Base-by-base conservation (phyloP, 2,329 filamentous ascomycete species). In the Cryphonectria nitschkei region DNA sequence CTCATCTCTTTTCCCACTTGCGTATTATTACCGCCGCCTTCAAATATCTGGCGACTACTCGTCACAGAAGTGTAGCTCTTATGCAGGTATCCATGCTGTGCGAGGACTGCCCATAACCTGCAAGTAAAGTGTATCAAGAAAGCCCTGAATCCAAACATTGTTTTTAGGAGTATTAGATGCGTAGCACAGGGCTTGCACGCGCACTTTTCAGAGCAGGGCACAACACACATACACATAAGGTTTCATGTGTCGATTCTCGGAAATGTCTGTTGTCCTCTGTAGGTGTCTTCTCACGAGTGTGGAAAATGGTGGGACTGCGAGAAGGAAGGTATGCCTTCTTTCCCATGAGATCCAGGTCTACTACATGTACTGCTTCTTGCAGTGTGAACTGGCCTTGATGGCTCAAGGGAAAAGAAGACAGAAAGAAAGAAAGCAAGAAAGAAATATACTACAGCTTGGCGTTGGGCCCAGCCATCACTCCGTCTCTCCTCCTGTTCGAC, bases 361-460 rank as follows among this genome's bases (percentile, higher is more conserved):
- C 7, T 32, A 26, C 26, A 26, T 26, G 26, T 26, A 37, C 32
- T 19, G 11, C 34, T 9, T 13, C 9, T 1, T 39, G 1, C 6
- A 61, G 14, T 3, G 29, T 16, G 32, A 11, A 19, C 3, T 22
- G 29, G 22, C 19, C 58, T 2, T 6, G 16, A 22, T 37, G 32
- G 8, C 19, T 3, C 37, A 39, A 39, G 37, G 37, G 7, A 39
- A 39, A 39, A 11, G 9, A 39, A 8, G 37, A 39, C 1, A 39
- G 8, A 39, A 8, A 39, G 8, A 1, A 8, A 11, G 8, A 39
- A 9, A 39, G 26, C 26, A 26, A 26, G 26, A 39, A 11, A 34
- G 2, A 34, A 37, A 29, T 39, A 13, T 32, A n/a, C 71, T 63
- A 72, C 56, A 72, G 22, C 63, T 71, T 72, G 22, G 71, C 65